Conservation (phyloP, 2,329 filamentous ascomycete species). For the Cladophialophora yegresii region DNA sequence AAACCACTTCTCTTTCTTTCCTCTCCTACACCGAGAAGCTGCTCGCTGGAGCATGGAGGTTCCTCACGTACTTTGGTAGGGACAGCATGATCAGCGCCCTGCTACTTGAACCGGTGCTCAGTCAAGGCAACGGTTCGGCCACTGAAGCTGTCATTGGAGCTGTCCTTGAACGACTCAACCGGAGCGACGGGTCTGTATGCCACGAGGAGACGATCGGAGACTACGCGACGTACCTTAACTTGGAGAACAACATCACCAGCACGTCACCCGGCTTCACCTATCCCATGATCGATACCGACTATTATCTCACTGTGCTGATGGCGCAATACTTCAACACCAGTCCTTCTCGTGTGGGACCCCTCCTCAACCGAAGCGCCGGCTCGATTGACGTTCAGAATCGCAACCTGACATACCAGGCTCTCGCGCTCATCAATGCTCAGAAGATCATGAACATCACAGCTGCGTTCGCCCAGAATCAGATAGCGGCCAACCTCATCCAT, state of each 20-base stretch:
- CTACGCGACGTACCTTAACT: conserved; percentile 63
- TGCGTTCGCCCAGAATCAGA: conserved; percentile 57
- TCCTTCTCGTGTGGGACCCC: conserved; percentile 43
- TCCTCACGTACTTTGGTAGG: conserved; percentile 67
- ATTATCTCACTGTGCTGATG: conserved; percentile 61
- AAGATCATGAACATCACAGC: conserved; percentile 60
- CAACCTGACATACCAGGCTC: conserved; percentile 56
- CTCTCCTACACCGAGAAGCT: conserved; percentile 65
- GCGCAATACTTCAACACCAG: conserved; percentile 60
- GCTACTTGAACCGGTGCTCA: conserved; percentile 60
- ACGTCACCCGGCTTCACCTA: conserved; percentile 60
- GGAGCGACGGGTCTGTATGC: conserved; percentile 61
- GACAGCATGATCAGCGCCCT: conserved; percentile 65
- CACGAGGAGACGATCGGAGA: conserved; percentile 69
- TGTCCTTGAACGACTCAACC: conserved; percentile 63
- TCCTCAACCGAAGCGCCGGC: conserved; percentile 48
- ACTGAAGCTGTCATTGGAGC: conserved; percentile 64
- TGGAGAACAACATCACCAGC: conserved; percentile 55
- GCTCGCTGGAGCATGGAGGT: conserved; percentile 65
- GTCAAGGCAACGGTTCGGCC: conserved; percentile 56
- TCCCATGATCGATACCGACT: conserved; percentile 66
- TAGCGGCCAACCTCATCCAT: conserved; percentile 58
- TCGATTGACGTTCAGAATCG: conserved; percentile 55
- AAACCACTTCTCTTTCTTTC: conserved; percentile 60
- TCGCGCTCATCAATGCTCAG: conserved; percentile 57